These are phyloP conservation scores for Pistacia atlantica DNA, from an alignment of 345 rosid species.

Conservation along the genomic window DNA sequence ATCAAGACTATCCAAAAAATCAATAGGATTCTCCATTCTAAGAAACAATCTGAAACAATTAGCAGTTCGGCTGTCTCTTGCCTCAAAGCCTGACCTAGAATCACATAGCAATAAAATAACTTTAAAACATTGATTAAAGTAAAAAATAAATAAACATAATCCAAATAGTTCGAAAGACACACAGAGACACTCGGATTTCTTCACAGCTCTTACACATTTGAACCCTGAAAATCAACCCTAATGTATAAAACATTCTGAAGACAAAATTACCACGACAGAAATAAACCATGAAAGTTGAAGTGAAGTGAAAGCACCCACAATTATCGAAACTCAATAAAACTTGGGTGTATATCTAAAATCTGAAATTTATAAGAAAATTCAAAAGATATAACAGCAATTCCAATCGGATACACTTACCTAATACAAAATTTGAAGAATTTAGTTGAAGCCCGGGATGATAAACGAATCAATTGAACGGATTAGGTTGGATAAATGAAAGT, in stretches of 20 bases:
- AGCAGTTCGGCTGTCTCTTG: background rate
- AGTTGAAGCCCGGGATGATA: background rate
- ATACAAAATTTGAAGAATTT: background rate
- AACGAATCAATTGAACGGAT: too few species aligned
- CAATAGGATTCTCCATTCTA: constrained; percentile 42
- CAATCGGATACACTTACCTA: background rate
- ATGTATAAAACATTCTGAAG: background rate
- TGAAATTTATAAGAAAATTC: background rate
- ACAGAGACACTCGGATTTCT: background rate
- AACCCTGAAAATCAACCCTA: background rate
- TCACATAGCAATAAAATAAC: constrained; percentile 6
- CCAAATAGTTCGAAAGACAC: background rate
- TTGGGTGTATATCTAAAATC: background rate
- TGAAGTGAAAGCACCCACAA: background rate
- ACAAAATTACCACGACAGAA: background rate
- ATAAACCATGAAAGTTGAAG: background rate
- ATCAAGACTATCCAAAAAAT: constrained; percentile 56
- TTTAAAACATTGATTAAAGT: too few species aligned
- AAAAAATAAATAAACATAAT: background rate
- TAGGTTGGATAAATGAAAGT: too few species aligned
- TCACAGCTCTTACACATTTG: background rate
- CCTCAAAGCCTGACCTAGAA: constrained; percentile 15
- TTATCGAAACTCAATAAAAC: background rate
- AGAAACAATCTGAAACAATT: constrained; percentile 7
- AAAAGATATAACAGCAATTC: background rate